These are phyloP conservation scores for Cicer cuneatum DNA, from an alignment of 306 rosid species.

Conservation along the genomic window DNA sequence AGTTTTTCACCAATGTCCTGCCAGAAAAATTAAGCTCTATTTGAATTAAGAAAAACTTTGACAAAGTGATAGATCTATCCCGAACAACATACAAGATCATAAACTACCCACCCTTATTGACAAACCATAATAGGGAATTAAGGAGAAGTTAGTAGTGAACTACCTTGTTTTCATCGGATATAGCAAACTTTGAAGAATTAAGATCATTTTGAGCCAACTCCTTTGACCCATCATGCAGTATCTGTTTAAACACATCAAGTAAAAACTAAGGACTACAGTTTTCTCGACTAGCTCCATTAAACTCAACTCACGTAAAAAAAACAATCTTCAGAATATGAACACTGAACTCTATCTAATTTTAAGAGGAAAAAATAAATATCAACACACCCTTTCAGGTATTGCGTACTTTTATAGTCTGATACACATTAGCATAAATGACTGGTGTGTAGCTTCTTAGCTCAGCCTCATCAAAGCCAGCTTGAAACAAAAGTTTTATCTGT, in stretches of 20 bases:
- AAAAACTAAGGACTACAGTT: constrained; percentile 38
- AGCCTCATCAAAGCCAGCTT: constrained; percentile 91
- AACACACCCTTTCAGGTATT: constrained; percentile 99
- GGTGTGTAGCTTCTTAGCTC: constrained; percentile 90
- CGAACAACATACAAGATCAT: constrained; percentile 24
- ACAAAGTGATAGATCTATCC: background rate
- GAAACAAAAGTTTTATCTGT: constrained; percentile 94
- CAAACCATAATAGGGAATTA: background rate
- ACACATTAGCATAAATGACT: constrained; percentile 95
- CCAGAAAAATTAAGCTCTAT: constrained; percentile 33
- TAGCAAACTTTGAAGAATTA: constrained; percentile 62
- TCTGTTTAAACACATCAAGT: constrained; percentile 58
- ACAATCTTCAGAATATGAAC: constrained; percentile 27
- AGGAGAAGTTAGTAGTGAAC: constrained; percentile 29
- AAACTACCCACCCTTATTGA: constrained; percentile 1
- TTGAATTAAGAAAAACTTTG: constrained; percentile 32
- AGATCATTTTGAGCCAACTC: constrained; percentile 80
- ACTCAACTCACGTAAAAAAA: constrained; percentile 38
- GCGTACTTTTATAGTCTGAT: constrained; percentile 99
- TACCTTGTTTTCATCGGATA: constrained; percentile 81
- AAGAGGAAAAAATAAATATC: constrained; percentile 73
- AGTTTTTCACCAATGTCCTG: constrained; percentile 86
- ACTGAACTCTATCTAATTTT: constrained; percentile 51
- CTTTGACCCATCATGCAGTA: constrained; percentile 90
- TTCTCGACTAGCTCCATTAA: constrained; percentile 25